phyloP scores from a whole-genome alignment of 164 flowering plant species.

The Amborella trichopoda region DNA sequence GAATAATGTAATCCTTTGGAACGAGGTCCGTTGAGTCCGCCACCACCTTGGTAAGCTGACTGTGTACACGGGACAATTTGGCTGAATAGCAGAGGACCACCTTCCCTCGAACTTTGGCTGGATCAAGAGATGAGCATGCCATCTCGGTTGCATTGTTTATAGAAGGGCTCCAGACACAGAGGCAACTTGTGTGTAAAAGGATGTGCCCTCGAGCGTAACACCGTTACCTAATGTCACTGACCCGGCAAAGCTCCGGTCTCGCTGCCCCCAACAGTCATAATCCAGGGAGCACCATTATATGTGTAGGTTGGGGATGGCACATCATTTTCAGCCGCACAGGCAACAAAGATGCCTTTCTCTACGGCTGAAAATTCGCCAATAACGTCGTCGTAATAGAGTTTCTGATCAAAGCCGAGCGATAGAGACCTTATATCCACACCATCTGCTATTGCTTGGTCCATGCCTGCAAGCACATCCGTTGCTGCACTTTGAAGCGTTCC shows the following conservation, averaged over 20 bases:
- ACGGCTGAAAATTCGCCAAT: slow-evolving; percentile 47
- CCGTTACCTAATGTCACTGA: slow-evolving; percentile 33
- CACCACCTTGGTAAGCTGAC: no score
- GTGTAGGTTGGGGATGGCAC: slow-evolving; percentile 12
- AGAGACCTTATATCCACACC: slow-evolving; percentile 62
- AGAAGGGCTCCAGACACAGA: slow-evolving; percentile 6
- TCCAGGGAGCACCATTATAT: slow-evolving; percentile 41
- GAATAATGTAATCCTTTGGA: slow-evolving; percentile 10
- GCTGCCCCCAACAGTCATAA: slow-evolving; percentile 32
- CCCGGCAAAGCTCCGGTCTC: slow-evolving; percentile 26
- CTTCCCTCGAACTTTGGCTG: no score
- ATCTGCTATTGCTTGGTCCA: slow-evolving; percentile 49
- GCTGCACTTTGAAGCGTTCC: slow-evolving; percentile 11
- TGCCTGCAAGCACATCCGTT: slow-evolving; percentile 44
- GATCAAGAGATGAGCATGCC: no score
- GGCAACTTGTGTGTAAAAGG: no score
- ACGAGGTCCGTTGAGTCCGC: slow-evolving; percentile 6
- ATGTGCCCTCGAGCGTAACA: no score
- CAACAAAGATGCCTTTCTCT: slow-evolving; percentile 35
- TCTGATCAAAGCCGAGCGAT: slow-evolving; percentile 27
- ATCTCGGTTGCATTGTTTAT: slow-evolving; percentile 6
- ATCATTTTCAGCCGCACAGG: slow-evolving; percentile 31
- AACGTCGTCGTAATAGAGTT: slow-evolving; percentile 29
- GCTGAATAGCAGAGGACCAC: no score
- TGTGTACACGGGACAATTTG: no score